Percentiles rank a stretch among this genome's conserved stretches.
These are phyloP conservation scores for Pseudogymnoascus sp. DNA, from an alignment of 2,329 filamentous ascomycete genomes.

Conservation along the genomic window DNA sequence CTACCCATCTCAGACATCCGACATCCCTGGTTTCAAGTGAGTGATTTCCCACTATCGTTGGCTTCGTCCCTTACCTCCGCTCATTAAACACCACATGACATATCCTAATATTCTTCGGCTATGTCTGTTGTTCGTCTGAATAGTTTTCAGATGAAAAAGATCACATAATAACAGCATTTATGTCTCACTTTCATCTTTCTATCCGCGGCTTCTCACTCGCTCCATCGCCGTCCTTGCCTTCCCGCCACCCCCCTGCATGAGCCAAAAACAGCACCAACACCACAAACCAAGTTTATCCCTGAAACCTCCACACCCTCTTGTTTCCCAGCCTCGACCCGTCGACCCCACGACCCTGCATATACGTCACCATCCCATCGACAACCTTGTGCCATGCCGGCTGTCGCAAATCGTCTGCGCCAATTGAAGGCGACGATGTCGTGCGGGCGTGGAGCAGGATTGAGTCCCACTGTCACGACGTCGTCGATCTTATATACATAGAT, in stretches of 20 bases:
- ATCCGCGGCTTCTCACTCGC: neutral
- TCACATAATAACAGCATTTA: neutral
- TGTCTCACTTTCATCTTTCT: neutral
- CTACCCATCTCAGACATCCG: neutral
- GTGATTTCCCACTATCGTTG: neutral
- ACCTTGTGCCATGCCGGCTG: neutral
- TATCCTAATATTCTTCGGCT: neutral
- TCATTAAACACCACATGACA: neutral
- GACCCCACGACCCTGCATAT: conserved; percentile 7
- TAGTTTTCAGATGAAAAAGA: neutral
- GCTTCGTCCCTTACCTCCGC: conserved; percentile 1
- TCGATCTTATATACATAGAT: conserved; percentile 3
- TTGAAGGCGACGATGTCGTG: neutral
- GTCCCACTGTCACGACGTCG: neutral
- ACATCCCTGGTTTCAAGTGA: neutral
- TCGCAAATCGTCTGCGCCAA: neutral
- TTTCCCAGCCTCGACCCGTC: conserved; percentile 1
- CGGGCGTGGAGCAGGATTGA: neutral
- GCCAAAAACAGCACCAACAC: neutral
- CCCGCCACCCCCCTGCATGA: neutral
- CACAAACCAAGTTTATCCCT: conserved; percentile 5
- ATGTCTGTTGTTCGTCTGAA: neutral
- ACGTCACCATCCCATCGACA: neutral
- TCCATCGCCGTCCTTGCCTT: neutral
- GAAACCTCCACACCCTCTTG: conserved; percentile 3